Percentiles rank a stretch among this genome's conserved stretches.
These are phyloP conservation scores for Vigna nakashimae DNA, from an alignment of 306 rosid species.

Conservation along the genomic window DNA sequence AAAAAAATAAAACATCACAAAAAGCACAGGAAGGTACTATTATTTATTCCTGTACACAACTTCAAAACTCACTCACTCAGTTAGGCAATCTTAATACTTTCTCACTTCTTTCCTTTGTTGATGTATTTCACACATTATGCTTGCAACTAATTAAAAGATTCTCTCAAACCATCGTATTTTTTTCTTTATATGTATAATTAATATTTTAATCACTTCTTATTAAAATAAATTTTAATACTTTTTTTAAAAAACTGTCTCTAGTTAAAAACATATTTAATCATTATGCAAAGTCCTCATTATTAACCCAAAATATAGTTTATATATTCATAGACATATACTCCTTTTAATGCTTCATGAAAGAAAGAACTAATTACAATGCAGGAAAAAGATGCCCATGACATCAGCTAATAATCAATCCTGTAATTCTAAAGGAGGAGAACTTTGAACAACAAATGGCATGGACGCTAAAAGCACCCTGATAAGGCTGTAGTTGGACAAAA, in stretches of 20 bases:
- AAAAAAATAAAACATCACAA: background rate
- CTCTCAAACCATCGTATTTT: background rate
- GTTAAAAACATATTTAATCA: background rate
- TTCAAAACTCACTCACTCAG: background rate
- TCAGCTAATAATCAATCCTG: no score
- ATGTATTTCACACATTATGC: background rate
- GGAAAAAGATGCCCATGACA: no score
- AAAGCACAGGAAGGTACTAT: background rate
- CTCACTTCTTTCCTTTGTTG: background rate
- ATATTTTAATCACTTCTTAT: background rate
- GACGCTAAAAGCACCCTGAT: background rate
- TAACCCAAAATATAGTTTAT: background rate
- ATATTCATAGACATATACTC: background rate
- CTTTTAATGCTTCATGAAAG: background rate
- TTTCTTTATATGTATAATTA: background rate
- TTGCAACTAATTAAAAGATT: background rate
- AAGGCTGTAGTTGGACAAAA: no score
- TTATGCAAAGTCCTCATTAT: background rate
- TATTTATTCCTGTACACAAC: background rate
- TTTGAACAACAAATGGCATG: no score
- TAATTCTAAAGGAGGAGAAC: no score
- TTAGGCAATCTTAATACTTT: background rate
- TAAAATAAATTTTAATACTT: background rate
- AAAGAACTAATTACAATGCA: no score
- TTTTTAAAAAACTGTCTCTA: background rate